These are phyloP conservation scores for Mycena haematopus DNA, from an alignment of 768 basidiomycete species.

Conservation along the genomic window DNA sequence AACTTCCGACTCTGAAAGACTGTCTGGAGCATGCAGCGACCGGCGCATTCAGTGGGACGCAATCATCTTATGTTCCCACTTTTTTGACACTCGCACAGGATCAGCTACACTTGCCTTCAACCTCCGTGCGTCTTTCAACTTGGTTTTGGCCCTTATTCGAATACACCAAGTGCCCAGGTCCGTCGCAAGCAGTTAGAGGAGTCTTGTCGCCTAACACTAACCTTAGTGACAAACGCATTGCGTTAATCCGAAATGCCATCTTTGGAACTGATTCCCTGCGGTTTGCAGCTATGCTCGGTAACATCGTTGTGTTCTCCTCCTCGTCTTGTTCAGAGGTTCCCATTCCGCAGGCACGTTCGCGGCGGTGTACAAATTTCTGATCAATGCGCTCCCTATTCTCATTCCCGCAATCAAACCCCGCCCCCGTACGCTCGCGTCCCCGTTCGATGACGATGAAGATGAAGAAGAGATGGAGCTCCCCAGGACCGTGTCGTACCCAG, in stretches of 20 bases:
- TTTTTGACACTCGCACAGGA: conserved; percentile 51
- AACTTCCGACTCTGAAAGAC: conserved; percentile 66
- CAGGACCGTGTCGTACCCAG: conserved; percentile 17
- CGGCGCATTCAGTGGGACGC: conserved; percentile 72
- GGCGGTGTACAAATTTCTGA: conserved; percentile 76
- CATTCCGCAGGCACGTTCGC: conserved; percentile 68
- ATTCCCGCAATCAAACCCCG: conserved; percentile 70
- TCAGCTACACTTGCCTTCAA: conserved; percentile 82
- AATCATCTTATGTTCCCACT: background rate
- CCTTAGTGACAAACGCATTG: conserved; percentile 43
- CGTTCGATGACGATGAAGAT: conserved; percentile 52
- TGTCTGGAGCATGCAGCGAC: conserved; percentile 74
- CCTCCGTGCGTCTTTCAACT: conserved; percentile 83
- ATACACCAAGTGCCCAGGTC: conserved; percentile 73
- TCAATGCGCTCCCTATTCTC: conserved; percentile 79
- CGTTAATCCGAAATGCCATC: conserved; percentile 79
- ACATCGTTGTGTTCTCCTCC: conserved; percentile 5
- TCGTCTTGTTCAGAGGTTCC: conserved; percentile 43
- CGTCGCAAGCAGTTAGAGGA: conserved; percentile 74
- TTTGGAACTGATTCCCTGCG: conserved; percentile 74
- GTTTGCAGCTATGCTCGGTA: conserved; percentile 46
- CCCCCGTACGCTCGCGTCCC: conserved; percentile 39
- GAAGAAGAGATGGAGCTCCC: conserved; percentile 32
- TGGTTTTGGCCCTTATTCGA: conserved; percentile 79
- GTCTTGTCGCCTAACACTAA: conserved; percentile 41